phyloP scores from a whole-genome alignment of 306 rosid genomes.

The Lathyrus tuberosus region DNA sequence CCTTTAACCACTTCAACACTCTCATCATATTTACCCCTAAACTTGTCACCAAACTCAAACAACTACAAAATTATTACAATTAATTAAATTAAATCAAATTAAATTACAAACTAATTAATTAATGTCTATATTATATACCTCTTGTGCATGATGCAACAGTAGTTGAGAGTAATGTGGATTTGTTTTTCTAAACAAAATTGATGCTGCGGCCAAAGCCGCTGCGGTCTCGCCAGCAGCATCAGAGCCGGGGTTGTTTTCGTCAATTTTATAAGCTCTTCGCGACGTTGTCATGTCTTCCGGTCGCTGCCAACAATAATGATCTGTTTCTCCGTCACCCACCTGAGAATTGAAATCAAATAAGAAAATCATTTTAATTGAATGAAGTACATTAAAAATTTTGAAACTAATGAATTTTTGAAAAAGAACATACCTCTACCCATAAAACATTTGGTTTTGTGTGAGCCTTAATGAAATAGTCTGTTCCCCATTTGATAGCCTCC shows the following conservation, averaged over 20 bases:
- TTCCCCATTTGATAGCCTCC: slow-evolving; percentile 91
- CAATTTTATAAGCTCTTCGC: slow-evolving; percentile 69
- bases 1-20: slow-evolving; percentile 66
- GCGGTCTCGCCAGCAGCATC: no score
- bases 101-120: slow-evolving; percentile 1
- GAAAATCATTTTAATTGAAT: no score
- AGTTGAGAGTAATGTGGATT: slow-evolving; percentile 79
- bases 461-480: slow-evolving; percentile 88
- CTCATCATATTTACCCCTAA: slow-evolving; percentile 73
- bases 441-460: slow-evolving; percentile 72
- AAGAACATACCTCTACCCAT: slow-evolving; percentile 65
- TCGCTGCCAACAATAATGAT: slow-evolving; percentile 95
- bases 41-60: slow-evolving; percentile 82
- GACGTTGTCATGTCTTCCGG: slow-evolving; percentile 91
- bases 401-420: no score
- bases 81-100: background rate
- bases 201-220: slow-evolving; percentile 80
- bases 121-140: slow-evolving; percentile 42
- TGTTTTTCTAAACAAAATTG: slow-evolving; percentile 69
- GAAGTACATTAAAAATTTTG: no score
- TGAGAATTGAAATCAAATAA: slow-evolving; percentile 14
- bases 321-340: slow-evolving; percentile 88
- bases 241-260: slow-evolving; percentile 67
- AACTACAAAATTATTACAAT: slow-evolving; percentile 49
- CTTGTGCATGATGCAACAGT: slow-evolving; percentile 76